Evolutionary conservation across 2,329 filamentous ascomycete species (phyloP).

Genomic region (Pseudogymnoascus sp.): DNA sequence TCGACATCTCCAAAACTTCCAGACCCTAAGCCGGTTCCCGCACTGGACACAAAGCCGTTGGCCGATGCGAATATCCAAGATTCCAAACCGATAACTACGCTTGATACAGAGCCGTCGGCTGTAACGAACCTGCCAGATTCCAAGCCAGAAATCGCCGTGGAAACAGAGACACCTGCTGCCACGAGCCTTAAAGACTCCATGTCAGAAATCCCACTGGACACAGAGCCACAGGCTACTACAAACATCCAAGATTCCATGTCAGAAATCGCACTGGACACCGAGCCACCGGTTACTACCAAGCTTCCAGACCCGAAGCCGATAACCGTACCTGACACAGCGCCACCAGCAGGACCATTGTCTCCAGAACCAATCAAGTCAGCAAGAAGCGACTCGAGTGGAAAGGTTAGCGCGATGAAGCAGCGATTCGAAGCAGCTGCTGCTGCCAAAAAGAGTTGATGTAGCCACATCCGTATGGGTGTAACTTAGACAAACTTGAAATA

Average conservation of each 20-base stretch:
- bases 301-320: background rate
- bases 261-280: background rate
- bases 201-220: background rate
- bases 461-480: background rate
- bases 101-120: background rate
- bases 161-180: background rate
- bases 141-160: background rate
- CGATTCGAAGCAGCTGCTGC: background rate
- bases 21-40: background rate
- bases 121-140: background rate
- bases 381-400: background rate
- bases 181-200: no score
- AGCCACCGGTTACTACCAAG: background rate
- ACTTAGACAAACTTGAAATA: background rate
- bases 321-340: background rate
- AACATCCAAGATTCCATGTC: background rate
- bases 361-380: background rate
- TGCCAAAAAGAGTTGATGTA: background rate
- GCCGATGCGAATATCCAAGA: background rate
- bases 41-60: background rate
- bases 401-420: constrained; percentile 1
- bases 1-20: background rate
- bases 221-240: background rate
- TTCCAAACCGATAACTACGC: background rate
- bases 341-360: background rate